Evolutionary conservation across 2,329 filamentous ascomycete species (phyloP).

Genomic region (Ophiostoma himal-ulmi): DNA sequence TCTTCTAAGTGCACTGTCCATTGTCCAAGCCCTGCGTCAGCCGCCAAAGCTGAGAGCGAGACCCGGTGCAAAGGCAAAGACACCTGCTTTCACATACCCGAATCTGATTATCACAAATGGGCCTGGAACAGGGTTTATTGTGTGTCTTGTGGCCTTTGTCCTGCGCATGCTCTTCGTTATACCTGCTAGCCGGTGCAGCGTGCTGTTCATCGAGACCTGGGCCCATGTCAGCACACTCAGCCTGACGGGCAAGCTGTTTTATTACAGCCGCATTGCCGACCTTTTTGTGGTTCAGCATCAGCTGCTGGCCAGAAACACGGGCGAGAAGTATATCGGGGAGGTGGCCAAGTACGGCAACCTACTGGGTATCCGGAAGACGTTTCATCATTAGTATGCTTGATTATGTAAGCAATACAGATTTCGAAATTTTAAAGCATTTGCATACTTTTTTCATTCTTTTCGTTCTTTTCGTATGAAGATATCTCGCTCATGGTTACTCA

Average conservation of each 20-base stretch:
- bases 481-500: background rate
- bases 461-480: background rate
- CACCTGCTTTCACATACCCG: slow-evolving; percentile 44
- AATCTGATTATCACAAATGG: slow-evolving; percentile 81
- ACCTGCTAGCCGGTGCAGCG: slow-evolving; percentile 55
- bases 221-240: slow-evolving; percentile 78
- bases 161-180: slow-evolving; percentile 44
- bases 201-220: slow-evolving; percentile 89
- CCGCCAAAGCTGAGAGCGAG: slow-evolving; percentile 24
- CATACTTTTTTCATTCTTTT: background rate
- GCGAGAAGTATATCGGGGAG: slow-evolving; percentile 31
- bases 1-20: slow-evolving; percentile 51
- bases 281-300: slow-evolving; percentile 79
- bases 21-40: slow-evolving; percentile 32
- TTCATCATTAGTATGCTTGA: background rate
- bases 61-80: slow-evolving; percentile 10
- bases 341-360: slow-evolving; percentile 27
- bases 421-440: background rate
- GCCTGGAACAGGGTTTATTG: slow-evolving; percentile 77
- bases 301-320: slow-evolving; percentile 48
- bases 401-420: background rate
- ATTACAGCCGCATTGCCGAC: slow-evolving; percentile 60
- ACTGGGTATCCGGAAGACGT: slow-evolving; percentile 28
- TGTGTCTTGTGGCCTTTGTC: slow-evolving; percentile 48
- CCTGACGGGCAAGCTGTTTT: slow-evolving; percentile 72